These are phyloP conservation scores for Solanum hybrid DNA, from an alignment of 305 asterid genomes.

Conservation along the genomic window DNA sequence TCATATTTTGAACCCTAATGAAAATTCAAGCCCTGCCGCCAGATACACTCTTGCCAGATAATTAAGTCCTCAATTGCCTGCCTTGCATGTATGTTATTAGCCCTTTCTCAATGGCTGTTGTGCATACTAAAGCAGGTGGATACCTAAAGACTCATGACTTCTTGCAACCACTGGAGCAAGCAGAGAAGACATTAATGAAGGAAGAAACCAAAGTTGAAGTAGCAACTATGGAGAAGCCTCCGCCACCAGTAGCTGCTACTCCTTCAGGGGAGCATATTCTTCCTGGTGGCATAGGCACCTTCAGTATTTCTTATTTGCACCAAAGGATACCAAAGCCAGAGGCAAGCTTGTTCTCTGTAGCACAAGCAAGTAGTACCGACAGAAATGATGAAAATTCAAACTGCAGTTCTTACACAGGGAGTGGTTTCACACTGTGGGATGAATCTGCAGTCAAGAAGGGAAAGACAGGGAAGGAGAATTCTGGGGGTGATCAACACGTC, in stretches of 20 bases:
- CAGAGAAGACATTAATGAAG: slow-evolving; percentile 31
- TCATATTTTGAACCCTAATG: neutral
- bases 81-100: neutral
- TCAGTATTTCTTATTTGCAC: slow-evolving; percentile 67
- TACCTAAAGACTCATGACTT: slow-evolving; percentile 85
- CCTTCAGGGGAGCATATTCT: slow-evolving; percentile 52
- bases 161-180: slow-evolving; percentile 80
- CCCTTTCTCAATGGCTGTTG: neutral
- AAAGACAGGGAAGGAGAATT: slow-evolving; percentile 99
- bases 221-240: slow-evolving; percentile 38
- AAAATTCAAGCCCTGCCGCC: neutral
- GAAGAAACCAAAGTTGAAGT: slow-evolving; percentile 42
- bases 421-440: slow-evolving; percentile 86
- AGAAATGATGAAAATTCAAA: slow-evolving; percentile 59
- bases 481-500: slow-evolving; percentile 37
- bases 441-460: slow-evolving; percentile 87
- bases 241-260: slow-evolving; percentile 26
- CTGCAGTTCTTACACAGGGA: slow-evolving; percentile 58
- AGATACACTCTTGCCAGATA: neutral
- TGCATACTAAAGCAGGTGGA: slow-evolving; percentile 35
- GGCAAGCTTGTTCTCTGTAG: slow-evolving; percentile 27
- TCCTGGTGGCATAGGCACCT: slow-evolving; percentile 83
- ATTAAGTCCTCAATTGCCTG: neutral
- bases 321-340: slow-evolving; percentile 58
- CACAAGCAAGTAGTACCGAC: slow-evolving; percentile 49